Percentiles rank a stretch among this genome's conserved stretches.
Evolutionary conservation across 2,329 filamentous ascomycete genomes (phyloP).

Genomic region (Aspergillus amoenus): DNA sequence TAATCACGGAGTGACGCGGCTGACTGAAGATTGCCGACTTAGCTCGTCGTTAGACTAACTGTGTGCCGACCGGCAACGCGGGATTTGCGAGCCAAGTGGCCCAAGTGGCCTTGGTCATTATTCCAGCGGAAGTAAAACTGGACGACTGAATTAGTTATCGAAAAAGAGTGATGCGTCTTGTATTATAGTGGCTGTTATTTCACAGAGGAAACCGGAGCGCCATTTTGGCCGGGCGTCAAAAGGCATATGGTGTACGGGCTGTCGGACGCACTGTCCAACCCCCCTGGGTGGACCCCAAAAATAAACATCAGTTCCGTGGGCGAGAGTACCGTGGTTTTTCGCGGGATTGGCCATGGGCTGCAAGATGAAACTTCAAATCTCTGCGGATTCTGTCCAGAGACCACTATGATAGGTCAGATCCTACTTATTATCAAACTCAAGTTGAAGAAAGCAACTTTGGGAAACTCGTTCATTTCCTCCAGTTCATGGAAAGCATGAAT

Average conservation of each 20-base stretch:
- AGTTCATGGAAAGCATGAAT: neutral
- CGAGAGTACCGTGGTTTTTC: conserved; percentile 12
- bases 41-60: conserved; percentile 12
- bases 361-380: neutral
- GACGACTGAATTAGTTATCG: too few relatives aligned
- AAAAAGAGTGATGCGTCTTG: neutral
- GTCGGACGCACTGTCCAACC: too few relatives aligned
- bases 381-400: neutral
- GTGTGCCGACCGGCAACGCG: neutral
- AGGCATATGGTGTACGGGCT: too few relatives aligned
- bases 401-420: neutral
- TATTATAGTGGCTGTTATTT: too few relatives aligned
- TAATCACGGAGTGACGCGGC: neutral
- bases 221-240: neutral
- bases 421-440: neutral
- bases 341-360: conserved; percentile 7
- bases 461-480: too few relatives aligned
- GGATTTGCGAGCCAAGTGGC: neutral
- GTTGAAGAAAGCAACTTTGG: neutral
- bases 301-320: conserved; percentile 22
- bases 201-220: too few relatives aligned
- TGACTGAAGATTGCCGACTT: neutral
- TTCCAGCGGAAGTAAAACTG: neutral
- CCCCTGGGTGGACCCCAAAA: conserved; percentile 3
- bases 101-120: neutral